Evolutionary conservation across 495 filamentous ascomycete species (phyloP).

Genomic region (Tuber microsphaerosporum): DNA sequence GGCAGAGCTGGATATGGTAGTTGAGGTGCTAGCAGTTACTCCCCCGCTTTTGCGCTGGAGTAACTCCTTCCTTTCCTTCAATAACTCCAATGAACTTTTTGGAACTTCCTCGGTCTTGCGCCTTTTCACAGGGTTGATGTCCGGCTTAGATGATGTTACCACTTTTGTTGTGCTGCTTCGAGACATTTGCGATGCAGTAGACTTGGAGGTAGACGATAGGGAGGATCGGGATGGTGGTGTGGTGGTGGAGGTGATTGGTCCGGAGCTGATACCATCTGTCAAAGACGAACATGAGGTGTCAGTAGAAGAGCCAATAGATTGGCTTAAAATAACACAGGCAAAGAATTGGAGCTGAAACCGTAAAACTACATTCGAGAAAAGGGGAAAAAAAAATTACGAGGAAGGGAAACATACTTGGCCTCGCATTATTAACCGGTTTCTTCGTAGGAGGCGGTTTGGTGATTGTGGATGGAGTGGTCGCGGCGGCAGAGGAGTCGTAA

Average conservation of each 20-base stretch:
- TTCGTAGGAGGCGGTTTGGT: constrained; percentile 23
- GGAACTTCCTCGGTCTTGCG: constrained; percentile 31
- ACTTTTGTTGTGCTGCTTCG: constrained; percentile 19
- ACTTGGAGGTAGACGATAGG: constrained; percentile 17
- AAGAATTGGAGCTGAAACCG: constrained; percentile 4
- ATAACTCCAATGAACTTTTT: constrained; percentile 27
- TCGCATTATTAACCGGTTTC: constrained; percentile 12
- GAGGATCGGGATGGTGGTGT: constrained; percentile 20
- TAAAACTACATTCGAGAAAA: constrained; percentile 4
- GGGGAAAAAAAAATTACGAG: constrained; percentile 1
- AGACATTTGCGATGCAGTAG: constrained; percentile 7
- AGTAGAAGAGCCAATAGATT: constrained; percentile 26
- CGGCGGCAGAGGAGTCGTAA: constrained; percentile 25
- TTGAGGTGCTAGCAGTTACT: not conserved
- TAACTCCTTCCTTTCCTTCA: constrained; percentile 32
- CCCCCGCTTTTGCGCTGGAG: constrained; percentile 22
- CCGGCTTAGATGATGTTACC: constrained; percentile 28
- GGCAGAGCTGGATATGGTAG: constrained; percentile 1
- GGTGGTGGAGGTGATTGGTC: constrained; percentile 13
- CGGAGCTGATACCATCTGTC: constrained; percentile 24
- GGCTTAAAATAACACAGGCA: constrained; percentile 14
- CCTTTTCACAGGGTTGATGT: constrained; percentile 31
- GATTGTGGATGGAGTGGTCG: constrained; percentile 14
- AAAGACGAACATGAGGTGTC: constrained; percentile 15
- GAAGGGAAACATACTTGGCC: constrained; percentile 20